These are phyloP conservation scores for Sporothrix sp. DNA, from an alignment of 2,329 filamentous ascomycete genomes.

Conservation along the genomic window DNA sequence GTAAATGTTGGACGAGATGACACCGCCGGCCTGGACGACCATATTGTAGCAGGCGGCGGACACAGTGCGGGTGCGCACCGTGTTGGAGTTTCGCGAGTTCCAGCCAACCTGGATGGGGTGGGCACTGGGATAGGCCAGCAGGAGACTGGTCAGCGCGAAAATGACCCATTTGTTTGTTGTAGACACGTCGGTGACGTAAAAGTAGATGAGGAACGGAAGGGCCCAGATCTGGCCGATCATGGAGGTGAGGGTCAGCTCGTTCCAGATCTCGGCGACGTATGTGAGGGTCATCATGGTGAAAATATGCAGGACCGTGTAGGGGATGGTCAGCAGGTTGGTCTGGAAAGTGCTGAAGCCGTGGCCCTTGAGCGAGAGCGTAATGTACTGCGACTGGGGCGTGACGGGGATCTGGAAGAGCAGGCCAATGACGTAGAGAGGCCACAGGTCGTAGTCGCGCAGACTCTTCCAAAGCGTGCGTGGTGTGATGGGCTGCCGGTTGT, in stretches of 20 bases:
- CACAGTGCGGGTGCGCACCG: slow-evolving; percentile 52
- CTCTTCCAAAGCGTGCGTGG: slow-evolving; percentile 40
- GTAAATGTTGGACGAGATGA: slow-evolving; percentile 34
- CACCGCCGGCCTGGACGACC: slow-evolving; percentile 34
- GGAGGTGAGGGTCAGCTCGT: slow-evolving; percentile 40
- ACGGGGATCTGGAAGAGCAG: slow-evolving; percentile 45
- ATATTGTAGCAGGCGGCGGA: slow-evolving; percentile 56
- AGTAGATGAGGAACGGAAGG: slow-evolving; percentile 46
- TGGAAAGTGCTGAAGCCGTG: slow-evolving; percentile 52
- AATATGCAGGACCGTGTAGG: slow-evolving; percentile 31
- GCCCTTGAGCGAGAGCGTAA: slow-evolving; percentile 48
- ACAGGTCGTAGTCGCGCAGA: slow-evolving; percentile 30
- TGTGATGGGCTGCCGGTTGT: slow-evolving; percentile 49
- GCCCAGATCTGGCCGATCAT: slow-evolving; percentile 48
- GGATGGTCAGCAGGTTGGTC: slow-evolving; percentile 55
- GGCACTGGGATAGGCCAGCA: slow-evolving; percentile 33
- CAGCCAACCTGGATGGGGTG: slow-evolving; percentile 40
- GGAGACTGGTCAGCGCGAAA: slow-evolving; percentile 32
- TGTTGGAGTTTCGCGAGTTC: slow-evolving; percentile 48
- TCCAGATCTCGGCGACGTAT: slow-evolving; percentile 34
- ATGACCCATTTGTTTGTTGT: slow-evolving; percentile 32
- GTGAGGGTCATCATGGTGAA: slow-evolving; percentile 29
- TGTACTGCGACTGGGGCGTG: slow-evolving; percentile 39
- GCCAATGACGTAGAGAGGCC: slow-evolving; percentile 44
- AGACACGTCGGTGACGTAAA: slow-evolving; percentile 32